Percentiles rank a stretch among this genome's conserved stretches.
Conservation (phyloP, 2,329 filamentous ascomycete genomes). For the Rutstroemia sp. region DNA sequence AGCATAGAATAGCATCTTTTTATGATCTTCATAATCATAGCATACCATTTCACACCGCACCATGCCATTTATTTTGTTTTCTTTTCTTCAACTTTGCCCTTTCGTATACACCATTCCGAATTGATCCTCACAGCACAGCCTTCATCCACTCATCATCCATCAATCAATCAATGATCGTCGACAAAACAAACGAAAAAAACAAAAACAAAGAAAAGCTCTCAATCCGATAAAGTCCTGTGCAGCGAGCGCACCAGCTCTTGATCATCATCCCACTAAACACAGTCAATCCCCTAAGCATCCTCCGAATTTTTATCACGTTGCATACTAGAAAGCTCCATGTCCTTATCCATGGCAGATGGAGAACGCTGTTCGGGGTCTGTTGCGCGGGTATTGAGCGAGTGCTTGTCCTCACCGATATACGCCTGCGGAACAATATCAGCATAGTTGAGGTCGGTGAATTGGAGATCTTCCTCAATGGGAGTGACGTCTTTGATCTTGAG, state of each 20-base stretch:
- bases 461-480: slow-evolving; percentile 68
- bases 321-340: not conserved
- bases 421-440: slow-evolving; percentile 48
- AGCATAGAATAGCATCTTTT: too few relatives aligned
- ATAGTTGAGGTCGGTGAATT: slow-evolving; percentile 77
- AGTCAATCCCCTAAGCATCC: not conserved
- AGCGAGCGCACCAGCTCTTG: not conserved
- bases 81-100: not conserved
- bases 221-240: not conserved
- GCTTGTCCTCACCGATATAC: not conserved
- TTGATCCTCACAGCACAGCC: not conserved
- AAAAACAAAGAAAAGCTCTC: not conserved
- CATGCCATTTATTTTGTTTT: too few relatives aligned
- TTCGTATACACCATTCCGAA: not conserved
- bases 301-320: not conserved
- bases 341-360: not conserved
- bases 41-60: too few relatives aligned
- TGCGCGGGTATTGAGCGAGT: not conserved
- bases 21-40: too few relatives aligned
- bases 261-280: too few relatives aligned
- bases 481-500: slow-evolving; percentile 73
- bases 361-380: not conserved
- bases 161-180: not conserved
- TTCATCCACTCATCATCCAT: too few relatives aligned
- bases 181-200: not conserved